Base-by-base conservation (phyloP, 1,284 basidiomycete genomes). In the Irpex rosettiformis region DNA sequence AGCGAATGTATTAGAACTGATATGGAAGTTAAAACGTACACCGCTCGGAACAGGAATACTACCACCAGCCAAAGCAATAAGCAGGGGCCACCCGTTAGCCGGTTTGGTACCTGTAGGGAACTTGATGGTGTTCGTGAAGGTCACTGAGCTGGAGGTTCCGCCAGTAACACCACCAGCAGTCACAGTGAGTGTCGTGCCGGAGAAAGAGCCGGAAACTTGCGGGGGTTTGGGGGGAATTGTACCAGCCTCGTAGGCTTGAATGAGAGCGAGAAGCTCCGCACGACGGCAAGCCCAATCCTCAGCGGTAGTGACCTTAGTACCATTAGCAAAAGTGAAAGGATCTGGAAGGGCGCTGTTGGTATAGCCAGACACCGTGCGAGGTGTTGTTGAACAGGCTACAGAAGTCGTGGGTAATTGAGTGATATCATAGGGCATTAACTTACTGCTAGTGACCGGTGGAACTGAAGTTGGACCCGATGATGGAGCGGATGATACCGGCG, bases 231-330 rank as follows among this genome's bases (percentile, higher is more conserved):
- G 70, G 0, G 81, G 80, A 13, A 81, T 66, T 0, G 71, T 71
- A 5, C 81, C 81, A 2, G 77, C 72, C 69, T 84, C 82, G 65
- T 80, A 79, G 13, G 70, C 70, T 63, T 81, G 78, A 64, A 83
- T 65, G 16, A 83, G 70, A 27, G 75, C 70, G 54, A 63, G 66
- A 62, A 83, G 78, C 65, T 84, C 77, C 8, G 72, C 71, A 27
- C 75, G 75, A 30, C 81, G 75, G 66, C 82, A 84, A 8, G 70
- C 69, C 76, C 78, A 84, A 60, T 83, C 77, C 1, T 63, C 75
- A 33, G 71, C 69, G 21, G 76, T 78, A n/a, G 63, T 58, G 5
- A 79, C 77, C 11, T 70, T 69, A 2, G 67, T 61, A 21, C 78
- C 75, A 56, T 76, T 73, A 55, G 73, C 62, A 67, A 81, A 80